Base-by-base conservation (phyloP, 805 yeast genomes). In the Metschnikowia sp. region DNA sequence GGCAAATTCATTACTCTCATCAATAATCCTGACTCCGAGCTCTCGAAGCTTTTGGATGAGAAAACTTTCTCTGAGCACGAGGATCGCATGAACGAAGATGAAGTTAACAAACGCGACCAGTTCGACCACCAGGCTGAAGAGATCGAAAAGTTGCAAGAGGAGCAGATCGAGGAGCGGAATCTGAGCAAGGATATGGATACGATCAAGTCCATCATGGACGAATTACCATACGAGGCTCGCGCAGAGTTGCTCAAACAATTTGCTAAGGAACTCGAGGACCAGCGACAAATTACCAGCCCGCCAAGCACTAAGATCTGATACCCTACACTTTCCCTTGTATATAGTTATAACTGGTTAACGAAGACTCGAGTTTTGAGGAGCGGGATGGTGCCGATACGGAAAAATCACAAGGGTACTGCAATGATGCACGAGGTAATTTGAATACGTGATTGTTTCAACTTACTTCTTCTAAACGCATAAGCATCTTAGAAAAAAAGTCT, bases 41-140 rank as follows among this genome's bases (percentile, higher is more conserved):
- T 72, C 40, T 70, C 74, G 32, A 69, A 64, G 51, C 60, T 72
- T 26, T 58, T 72, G 36, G 75, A 72, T 42, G 74, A 70, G 45
- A 62, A 69, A 10, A 60, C 64, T 10, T 52, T 52, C 38, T 51
- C 56, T 34, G 59, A 55, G 19, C 50, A 54, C n/a, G 58, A 51
- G 39, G 54, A 58, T 29, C 54, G 49, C 40, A 44, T 56, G 36
- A 39, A 55, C n/a, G 69, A 60, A 11, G 58, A 53, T 13, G 68
- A 63, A 30, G 48, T 52, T 29, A 65, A 61, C 31, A 56, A 55
- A 44, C 65, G 62, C 38, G 63, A 59, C 19, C 53, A 58, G 15
- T 45, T 59, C 10, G 61, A 65, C 44, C 59, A 50, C 32, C 63
- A 64, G 44, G 65, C 63, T 8, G 62, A 57, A 32, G 56, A 51